These are phyloP conservation scores for Pyricularia sp. DNA, from an alignment of 2,329 filamentous ascomycete species.

Conservation along the genomic window DNA sequence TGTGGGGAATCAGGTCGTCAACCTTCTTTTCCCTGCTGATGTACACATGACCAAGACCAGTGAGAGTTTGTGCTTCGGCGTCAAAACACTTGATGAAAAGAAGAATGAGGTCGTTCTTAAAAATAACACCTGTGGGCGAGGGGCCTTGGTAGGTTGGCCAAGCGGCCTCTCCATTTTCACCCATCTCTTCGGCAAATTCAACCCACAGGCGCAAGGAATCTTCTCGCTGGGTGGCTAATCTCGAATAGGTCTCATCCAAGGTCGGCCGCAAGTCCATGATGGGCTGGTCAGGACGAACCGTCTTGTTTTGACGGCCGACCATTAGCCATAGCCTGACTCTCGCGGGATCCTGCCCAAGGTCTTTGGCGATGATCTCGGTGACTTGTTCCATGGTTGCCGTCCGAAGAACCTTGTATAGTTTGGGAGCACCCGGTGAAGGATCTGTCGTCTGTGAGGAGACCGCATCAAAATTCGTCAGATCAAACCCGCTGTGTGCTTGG, in stretches of 20 bases:
- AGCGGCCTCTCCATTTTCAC: slow-evolving; percentile 52
- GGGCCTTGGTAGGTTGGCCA: slow-evolving; percentile 56
- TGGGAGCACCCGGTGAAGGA: slow-evolving; percentile 54
- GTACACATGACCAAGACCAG: slow-evolving; percentile 72
- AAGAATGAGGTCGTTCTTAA: slow-evolving; percentile 55
- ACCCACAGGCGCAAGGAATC: slow-evolving; percentile 74
- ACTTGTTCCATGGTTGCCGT: slow-evolving; percentile 68
- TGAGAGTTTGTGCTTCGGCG: slow-evolving; percentile 57
- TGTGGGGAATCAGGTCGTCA: slow-evolving; percentile 64
- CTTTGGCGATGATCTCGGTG: slow-evolving; percentile 53
- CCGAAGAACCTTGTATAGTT: slow-evolving; percentile 58
- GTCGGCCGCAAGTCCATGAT: slow-evolving; percentile 66
- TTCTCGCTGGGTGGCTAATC: slow-evolving; percentile 48
- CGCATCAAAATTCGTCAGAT: slow-evolving; percentile 59
- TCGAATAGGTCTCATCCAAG: slow-evolving; percentile 52
- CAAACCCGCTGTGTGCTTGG: slow-evolving; percentile 67
- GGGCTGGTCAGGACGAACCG: slow-evolving; percentile 77
- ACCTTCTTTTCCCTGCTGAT: slow-evolving; percentile 81
- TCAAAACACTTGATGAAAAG: slow-evolving; percentile 93
- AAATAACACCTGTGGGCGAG: slow-evolving; percentile 35
- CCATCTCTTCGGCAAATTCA: slow-evolving; percentile 58
- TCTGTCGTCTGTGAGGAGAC: slow-evolving; percentile 27
- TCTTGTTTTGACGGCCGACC: slow-evolving; percentile 98
- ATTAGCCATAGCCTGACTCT: slow-evolving; percentile 83
- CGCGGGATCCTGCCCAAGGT: slow-evolving; percentile 54